Evolutionary conservation across 768 basidiomycete species (phyloP), one percentile per base, ranked within the genome.

Genomic region (Russula sp.): DNA sequence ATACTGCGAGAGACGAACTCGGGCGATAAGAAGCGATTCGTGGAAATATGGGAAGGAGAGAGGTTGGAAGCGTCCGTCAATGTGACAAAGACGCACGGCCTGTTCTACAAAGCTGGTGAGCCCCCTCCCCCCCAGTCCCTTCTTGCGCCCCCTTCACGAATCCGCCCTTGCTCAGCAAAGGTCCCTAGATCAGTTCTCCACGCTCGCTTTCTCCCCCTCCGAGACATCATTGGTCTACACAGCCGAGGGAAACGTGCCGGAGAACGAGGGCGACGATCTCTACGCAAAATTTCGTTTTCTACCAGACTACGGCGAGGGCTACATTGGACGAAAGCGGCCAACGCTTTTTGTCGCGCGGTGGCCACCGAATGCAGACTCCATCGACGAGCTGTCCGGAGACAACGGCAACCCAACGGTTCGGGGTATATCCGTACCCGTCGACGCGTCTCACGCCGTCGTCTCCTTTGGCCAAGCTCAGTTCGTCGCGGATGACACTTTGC

Each of bases 41-140:
- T 74, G 20, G 73, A 74, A 66, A 48, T 73, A 29, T 72, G 70
- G 66, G 59, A 65, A 2, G 67, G 67, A 0, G 72, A 73, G 4
- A 45, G 59, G 22, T 25, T 65, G 42, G 56, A 61, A 10, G 56
- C 38, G 5, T 58, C 66, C 9, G 43, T 58, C 22, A 48, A 65
- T 0, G 69, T 72, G 4, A 65, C 68, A 1, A 66, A 69, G 41
- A 32, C 57, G 6, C 69, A 72, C 48, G 69, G 67, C 3, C 66
- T 62, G 2, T 73, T 68, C 45, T 72, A 69, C 46, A 56, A 67
- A 11, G 71, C 73, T 34, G 66, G 73, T 72, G 45, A 51, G 58
- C 51, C 43, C 25, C 3, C n/a, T 8, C n/a, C 9, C 22, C 46
- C 22, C 22, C 22, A 5, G 16, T 36, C n/a, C n/a, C n/a, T 29